Percentiles rank a stretch among this genome's conserved stretches.
Conservation (phyloP, 148 eudicot species). For the Polygonum maritimum region DNA sequence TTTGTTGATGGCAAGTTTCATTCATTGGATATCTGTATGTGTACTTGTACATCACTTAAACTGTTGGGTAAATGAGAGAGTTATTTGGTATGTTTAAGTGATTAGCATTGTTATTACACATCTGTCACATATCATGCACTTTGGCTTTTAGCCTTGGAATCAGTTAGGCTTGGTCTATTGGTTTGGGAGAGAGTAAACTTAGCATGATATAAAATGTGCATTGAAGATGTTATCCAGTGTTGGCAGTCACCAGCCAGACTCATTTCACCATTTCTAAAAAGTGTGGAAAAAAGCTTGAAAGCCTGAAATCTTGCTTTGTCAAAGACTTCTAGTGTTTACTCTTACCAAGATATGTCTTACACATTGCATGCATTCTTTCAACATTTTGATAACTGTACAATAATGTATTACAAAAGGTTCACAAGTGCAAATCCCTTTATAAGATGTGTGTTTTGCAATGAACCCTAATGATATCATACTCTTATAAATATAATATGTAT, state of each 20-base stretch:
- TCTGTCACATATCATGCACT: too few species aligned
- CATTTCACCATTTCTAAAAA: background rate
- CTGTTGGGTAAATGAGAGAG: too few species aligned
- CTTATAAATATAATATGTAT: background rate
- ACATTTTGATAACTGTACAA: background rate
- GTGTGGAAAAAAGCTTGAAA: background rate
- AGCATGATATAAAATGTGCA: background rate
- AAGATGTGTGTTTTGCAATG: background rate
- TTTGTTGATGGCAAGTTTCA: background rate
- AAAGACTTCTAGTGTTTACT: background rate
- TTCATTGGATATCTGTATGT: background rate
- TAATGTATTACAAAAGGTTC: background rate
- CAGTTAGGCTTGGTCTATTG: too few species aligned
- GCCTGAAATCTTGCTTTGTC: background rate
- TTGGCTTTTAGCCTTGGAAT: too few species aligned
- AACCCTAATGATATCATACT: background rate
- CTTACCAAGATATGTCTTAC: background rate
- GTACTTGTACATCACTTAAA: background rate
- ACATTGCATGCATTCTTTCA: background rate
- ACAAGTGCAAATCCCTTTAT: background rate
- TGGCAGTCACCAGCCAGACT: background rate
- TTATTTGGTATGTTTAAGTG: too few species aligned
- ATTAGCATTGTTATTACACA: too few species aligned
- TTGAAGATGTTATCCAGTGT: background rate
- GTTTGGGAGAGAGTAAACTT: background rate